phyloP scores from a whole-genome alignment of 2,329 filamentous ascomycete species.

The Xylaria sp. region DNA sequence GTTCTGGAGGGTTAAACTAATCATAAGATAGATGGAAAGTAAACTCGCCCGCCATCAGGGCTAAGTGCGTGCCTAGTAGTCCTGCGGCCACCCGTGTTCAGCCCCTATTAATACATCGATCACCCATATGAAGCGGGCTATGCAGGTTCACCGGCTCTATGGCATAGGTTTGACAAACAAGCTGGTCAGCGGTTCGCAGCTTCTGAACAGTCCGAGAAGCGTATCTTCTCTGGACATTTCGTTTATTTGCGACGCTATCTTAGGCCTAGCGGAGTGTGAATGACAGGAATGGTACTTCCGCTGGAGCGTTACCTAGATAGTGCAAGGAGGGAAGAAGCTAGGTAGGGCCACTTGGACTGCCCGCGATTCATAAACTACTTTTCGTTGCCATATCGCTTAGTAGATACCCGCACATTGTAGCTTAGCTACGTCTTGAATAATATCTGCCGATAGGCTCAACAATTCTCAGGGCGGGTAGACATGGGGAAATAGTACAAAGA shows the following conservation, averaged over 20 bases:
- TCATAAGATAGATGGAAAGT: not conserved
- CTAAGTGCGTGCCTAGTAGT: not conserved
- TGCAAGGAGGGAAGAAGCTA: not conserved
- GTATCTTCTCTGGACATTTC: constrained; percentile 53
- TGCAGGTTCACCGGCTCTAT: constrained; percentile 55
- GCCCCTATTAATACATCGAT: not conserved
- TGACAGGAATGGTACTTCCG: constrained; percentile 52
- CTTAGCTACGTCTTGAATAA: not conserved
- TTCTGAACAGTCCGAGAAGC: constrained; percentile 55
- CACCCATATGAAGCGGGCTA: constrained; percentile 41
- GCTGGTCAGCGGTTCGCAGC: constrained; percentile 61
- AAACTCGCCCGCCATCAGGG: not conserved
- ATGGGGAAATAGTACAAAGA: not conserved
- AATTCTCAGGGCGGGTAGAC: not conserved
- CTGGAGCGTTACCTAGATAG: constrained; percentile 49
- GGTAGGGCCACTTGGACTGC: constrained; percentile 28
- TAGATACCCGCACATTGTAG: no score
- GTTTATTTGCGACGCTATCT: constrained; percentile 54
- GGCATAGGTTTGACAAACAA: constrained; percentile 54
- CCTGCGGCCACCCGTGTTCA: not conserved
- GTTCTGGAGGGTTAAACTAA: not conserved
- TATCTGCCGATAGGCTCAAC: not conserved
- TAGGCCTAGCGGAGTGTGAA: constrained; percentile 47
- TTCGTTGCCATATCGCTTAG: not conserved
- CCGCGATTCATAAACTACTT: not conserved